A percentile compares a stretch with the other conserved stretches of the same genome.
Conservation (phyloP, 805 yeast species). For the Starmera caribaea region DNA sequence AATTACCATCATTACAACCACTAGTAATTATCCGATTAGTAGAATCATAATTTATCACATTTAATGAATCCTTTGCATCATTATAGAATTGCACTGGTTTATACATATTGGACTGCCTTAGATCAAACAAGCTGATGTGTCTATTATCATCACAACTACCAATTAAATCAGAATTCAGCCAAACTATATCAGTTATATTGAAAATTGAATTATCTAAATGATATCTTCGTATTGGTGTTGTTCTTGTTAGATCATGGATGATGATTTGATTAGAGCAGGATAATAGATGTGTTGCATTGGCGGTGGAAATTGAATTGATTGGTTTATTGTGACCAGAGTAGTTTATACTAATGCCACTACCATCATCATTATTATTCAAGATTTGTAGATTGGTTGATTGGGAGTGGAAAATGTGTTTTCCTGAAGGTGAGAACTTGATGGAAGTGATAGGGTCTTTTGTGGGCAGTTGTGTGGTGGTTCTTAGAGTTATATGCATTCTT, state of each 20-base stretch:
- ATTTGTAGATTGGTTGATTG: not conserved
- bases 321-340: slow-evolving; percentile 1
- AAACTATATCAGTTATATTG: slow-evolving; percentile 6
- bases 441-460: not conserved
- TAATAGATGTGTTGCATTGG: slow-evolving; percentile 2
- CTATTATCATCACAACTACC: slow-evolving; percentile 13
- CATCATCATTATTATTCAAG: too few relatives aligned
- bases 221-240: slow-evolving; percentile 5
- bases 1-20: slow-evolving; percentile 16
- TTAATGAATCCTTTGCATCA: slow-evolving; percentile 23
- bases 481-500: too few relatives aligned
- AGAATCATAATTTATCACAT: slow-evolving; percentile 4
- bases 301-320: slow-evolving; percentile 4
- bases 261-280: slow-evolving; percentile 9
- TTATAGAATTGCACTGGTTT: slow-evolving; percentile 25
- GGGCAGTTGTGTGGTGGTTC: too few relatives aligned
- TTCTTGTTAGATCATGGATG: slow-evolving; percentile 6
- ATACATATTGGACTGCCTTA: slow-evolving; percentile 4
- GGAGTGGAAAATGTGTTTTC: not conserved
- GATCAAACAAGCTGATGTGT: slow-evolving; percentile 7
- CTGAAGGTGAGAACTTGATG: too few relatives aligned
- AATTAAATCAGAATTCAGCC: slow-evolving; percentile 7
- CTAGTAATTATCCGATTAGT: slow-evolving; percentile 1
- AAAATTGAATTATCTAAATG: slow-evolving; percentile 2
- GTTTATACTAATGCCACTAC: too few relatives aligned